phyloP scores from a whole-genome alignment of 1,139 yeast species.

The Lizanozyma gosingica region DNA sequence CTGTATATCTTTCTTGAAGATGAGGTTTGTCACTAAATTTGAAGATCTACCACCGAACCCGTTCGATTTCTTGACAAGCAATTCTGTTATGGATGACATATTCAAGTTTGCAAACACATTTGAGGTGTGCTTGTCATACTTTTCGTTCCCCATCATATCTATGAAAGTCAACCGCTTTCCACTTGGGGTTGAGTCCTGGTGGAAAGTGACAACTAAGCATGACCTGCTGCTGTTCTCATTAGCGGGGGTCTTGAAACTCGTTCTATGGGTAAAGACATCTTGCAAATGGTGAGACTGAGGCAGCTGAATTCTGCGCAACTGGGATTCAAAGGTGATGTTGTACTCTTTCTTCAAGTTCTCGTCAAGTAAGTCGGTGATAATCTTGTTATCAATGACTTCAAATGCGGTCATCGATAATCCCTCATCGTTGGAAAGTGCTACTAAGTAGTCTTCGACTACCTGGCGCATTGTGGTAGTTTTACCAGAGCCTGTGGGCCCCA shows the following conservation, averaged over 20 bases:
- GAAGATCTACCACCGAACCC: slow-evolving; percentile 2
- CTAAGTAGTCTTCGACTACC: slow-evolving; percentile 1
- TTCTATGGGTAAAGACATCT: slow-evolving; percentile 1
- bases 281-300: slow-evolving; percentile 4
- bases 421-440: not conserved
- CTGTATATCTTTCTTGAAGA: slow-evolving; percentile 3
- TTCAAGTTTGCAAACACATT: slow-evolving; percentile 4
- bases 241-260: slow-evolving; percentile 1
- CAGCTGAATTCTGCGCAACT: slow-evolving; percentile 1
- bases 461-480: slow-evolving; percentile 7
- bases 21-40: slow-evolving; percentile 5
- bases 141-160: slow-evolving; percentile 7
- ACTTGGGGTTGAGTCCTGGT: slow-evolving; percentile 2
- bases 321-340: not conserved
- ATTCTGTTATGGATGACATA: slow-evolving; percentile 4
- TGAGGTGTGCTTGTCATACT: slow-evolving; percentile 2
- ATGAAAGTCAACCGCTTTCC: slow-evolving; percentile 6
- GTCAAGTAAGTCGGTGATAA: slow-evolving; percentile 7
- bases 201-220: slow-evolving; percentile 6
- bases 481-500: slow-evolving; percentile 7
- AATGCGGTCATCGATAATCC: slow-evolving; percentile 5
- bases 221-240: slow-evolving; percentile 5
- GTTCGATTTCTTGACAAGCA: slow-evolving; percentile 1
- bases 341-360: slow-evolving; percentile 3
- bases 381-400: slow-evolving; percentile 7